Evolutionary conservation across 2,329 filamentous ascomycete species (phyloP).

Genomic region (Albifimbria verrucaria): DNA sequence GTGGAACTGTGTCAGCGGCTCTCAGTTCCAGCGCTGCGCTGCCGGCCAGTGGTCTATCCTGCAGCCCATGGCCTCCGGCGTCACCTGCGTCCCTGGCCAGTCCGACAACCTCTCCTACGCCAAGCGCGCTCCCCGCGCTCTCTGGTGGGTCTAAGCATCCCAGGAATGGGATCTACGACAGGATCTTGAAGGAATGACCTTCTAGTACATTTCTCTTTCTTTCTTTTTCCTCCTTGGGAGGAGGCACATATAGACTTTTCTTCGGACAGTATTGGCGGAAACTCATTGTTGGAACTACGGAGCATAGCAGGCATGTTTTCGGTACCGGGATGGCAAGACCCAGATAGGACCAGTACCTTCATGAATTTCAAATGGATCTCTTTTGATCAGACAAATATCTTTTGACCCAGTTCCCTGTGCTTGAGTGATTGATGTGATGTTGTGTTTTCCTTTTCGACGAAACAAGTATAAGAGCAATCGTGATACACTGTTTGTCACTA

Average conservation of each 20-base stretch:
- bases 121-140: background rate
- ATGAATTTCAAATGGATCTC: background rate
- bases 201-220: background rate
- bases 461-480: background rate
- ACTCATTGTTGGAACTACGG: background rate
- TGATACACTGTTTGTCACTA: background rate
- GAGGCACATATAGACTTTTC: background rate
- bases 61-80: slow-evolving; percentile 51
- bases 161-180: background rate
- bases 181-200: background rate
- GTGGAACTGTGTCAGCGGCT: slow-evolving; percentile 57
- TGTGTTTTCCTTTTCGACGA: too few relatives aligned
- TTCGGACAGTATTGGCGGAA: background rate
- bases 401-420: background rate
- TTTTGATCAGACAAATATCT: background rate
- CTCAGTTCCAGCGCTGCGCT: slow-evolving; percentile 61
- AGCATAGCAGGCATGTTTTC: background rate
- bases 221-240: background rate
- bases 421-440: background rate
- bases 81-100: slow-evolving; percentile 39
- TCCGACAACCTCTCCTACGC: slow-evolving; percentile 17
- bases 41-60: slow-evolving; percentile 51
- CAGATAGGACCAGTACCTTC: background rate
- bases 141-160: background rate
- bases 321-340: background rate